Evolutionary conservation across 345 rosid species (phyloP), one percentile per base, ranked within the genome.

Genomic region (Syzygium aromaticum): DNA sequence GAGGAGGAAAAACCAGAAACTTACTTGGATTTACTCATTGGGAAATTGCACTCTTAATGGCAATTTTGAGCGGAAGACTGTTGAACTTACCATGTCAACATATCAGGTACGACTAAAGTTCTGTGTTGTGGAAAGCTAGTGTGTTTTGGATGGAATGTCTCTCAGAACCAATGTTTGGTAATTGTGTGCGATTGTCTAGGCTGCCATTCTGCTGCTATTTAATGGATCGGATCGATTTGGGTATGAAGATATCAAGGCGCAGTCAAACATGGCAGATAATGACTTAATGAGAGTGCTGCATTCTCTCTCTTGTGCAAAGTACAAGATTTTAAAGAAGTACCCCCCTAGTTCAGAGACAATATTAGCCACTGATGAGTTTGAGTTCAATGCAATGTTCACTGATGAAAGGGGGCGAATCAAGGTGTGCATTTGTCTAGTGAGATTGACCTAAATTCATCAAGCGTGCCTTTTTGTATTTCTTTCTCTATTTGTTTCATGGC

Each of bases 21-120:
- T 95, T 84, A 91, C 94, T 21, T 95, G 96, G 96, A 92, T 94
- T 61, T 95, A 90, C 86, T 94, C 98, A 3, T 87, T 95, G 64
- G 96, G 96, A 64, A 91, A 92, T 88, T 95, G 98, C 87, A 92
- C 91, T 86, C 90, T 95, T 78, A 88, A 86, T 13, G 97, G 95
- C 15, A 94, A 91, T 85, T 95, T 95, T 89, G 94, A 93, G 67
- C 92, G 86, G 28, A 95, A 95, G 89, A 84, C 92, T 33, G 90
- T 95, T 40, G 97, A 94, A 84, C 87, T 95, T 85, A 85, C 94
- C 86, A 93, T 94, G 84, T 91, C 97, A 52, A 94, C 96, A n/a
- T 61, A 51, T 51, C 87, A 86, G 87, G 87, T 86, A 59, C 15
- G 5, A 22, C 64, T 17, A 51, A 63, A 59, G 56, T 56, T 51